phyloP scores from a whole-genome alignment of 352 stramenopile species.

The Blastocystis sp. region DNA sequence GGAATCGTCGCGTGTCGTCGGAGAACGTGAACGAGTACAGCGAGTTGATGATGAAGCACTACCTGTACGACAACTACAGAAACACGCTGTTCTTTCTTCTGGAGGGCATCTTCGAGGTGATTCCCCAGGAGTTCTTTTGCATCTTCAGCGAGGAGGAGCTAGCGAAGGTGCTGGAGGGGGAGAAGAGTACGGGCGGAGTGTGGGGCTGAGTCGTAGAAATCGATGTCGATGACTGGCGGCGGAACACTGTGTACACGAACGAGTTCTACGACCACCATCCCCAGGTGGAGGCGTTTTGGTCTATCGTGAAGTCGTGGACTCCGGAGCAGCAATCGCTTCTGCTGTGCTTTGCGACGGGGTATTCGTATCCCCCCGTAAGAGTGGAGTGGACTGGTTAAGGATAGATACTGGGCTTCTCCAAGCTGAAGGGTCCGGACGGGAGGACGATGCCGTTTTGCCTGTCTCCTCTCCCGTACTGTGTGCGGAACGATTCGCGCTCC shows the following conservation, averaged over 20 bases:
- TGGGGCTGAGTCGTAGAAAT: background rate
- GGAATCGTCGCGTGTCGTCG: constrained; percentile 38
- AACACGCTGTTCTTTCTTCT: constrained; percentile 44
- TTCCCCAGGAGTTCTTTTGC: constrained; percentile 53
- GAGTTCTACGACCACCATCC: constrained; percentile 51
- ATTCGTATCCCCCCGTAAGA: constrained; percentile 34
- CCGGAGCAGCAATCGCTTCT: constrained; percentile 13
- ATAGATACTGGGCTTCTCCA: constrained; percentile 64
- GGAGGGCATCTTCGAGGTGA: constrained; percentile 63
- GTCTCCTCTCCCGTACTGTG: constrained; percentile 27
- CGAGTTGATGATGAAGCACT: constrained; percentile 49
- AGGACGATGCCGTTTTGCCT: constrained; percentile 66
- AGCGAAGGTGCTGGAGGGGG: constrained; percentile 16
- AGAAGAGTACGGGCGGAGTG: background rate
- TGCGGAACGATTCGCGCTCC: background rate
- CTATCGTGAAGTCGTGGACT: background rate
- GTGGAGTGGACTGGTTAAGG: background rate
- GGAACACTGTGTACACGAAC: constrained; percentile 65
- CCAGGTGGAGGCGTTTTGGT: constrained; percentile 29
- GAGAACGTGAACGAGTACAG: constrained; percentile 58
- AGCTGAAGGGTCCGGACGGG: constrained; percentile 64
- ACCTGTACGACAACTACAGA: constrained; percentile 40
- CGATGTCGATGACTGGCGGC: constrained; percentile 35
- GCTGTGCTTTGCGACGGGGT: constrained; percentile 52
- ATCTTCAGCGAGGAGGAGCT: constrained; percentile 62